Evolutionary conservation across 345 rosid species (phyloP).

Genomic region (Acer negundo): DNA sequence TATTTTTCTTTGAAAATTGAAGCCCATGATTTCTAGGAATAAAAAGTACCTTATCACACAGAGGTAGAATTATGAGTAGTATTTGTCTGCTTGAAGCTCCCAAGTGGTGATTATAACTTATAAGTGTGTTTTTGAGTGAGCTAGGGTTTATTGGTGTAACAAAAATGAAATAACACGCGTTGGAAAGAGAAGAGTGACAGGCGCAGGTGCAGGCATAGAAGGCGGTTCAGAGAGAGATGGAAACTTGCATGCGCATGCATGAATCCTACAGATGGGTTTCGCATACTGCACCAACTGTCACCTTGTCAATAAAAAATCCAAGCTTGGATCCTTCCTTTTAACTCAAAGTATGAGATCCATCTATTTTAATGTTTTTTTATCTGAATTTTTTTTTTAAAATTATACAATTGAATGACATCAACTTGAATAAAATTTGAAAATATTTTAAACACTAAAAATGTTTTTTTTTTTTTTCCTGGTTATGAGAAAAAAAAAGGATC

Average conservation of each 20-base stretch:
- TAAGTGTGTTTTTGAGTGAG: neutral
- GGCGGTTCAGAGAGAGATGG: neutral
- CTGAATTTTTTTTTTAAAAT: too few species aligned
- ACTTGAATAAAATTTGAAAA: too few species aligned
- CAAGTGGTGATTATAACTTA: neutral
- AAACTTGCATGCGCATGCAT: conserved; percentile 8
- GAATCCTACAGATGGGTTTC: neutral
- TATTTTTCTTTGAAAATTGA: neutral
- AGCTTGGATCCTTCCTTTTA: too few species aligned
- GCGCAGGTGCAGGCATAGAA: neutral
- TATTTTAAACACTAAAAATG: too few species aligned
- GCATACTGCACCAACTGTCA: neutral
- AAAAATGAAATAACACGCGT: conserved; percentile 14
- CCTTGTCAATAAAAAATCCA: neutral
- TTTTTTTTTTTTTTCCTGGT: too few species aligned
- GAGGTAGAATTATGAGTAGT: neutral
- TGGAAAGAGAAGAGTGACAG: conserved; percentile 8
- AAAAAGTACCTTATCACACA: neutral
- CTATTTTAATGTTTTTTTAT: too few species aligned
- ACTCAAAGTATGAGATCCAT: too few species aligned
- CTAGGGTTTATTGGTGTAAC: neutral
- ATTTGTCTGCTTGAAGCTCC: neutral
- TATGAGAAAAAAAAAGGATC: too few species aligned
- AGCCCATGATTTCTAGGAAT: neutral
- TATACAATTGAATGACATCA: too few species aligned